A percentile compares a stretch with the other conserved stretches of the same genome.
Evolutionary conservation across 2,329 filamentous ascomycete genomes (phyloP).

Genomic region (Epichloe sylvatica): DNA sequence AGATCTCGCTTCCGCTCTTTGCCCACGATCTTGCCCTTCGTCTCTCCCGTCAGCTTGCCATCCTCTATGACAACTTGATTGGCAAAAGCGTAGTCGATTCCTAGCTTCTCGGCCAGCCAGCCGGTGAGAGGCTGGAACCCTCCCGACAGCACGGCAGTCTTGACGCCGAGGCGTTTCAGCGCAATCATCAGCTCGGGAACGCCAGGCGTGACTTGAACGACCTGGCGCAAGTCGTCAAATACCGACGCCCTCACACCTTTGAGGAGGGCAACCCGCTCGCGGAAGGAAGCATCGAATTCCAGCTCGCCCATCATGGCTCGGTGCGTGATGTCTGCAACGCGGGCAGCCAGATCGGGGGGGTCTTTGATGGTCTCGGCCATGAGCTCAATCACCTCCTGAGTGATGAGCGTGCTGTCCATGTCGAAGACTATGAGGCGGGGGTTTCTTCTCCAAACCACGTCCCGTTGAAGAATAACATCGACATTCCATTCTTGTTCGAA

Average conservation of each 20-base stretch:
- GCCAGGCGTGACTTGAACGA: slow-evolving; percentile 70
- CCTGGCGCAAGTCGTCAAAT: slow-evolving; percentile 60
- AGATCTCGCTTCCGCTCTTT: slow-evolving; percentile 61
- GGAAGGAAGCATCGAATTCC: slow-evolving; percentile 75
- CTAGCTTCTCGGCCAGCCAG: slow-evolving; percentile 70
- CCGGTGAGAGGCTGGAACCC: slow-evolving; percentile 81
- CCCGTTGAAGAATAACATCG: slow-evolving; percentile 63
- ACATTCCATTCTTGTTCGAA: slow-evolving; percentile 86
- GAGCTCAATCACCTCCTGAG: slow-evolving; percentile 94
- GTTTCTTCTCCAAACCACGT: slow-evolving; percentile 61
- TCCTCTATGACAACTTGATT: slow-evolving; percentile 64
- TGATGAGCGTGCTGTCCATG: slow-evolving; percentile 96
- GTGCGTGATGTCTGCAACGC: slow-evolving; percentile 79
- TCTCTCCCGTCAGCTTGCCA: slow-evolving; percentile 53
- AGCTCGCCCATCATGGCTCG: slow-evolving; percentile 93
- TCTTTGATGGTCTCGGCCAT: slow-evolving; percentile 66
- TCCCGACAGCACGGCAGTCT: slow-evolving; percentile 80
- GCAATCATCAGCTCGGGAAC: slow-evolving; percentile 60
- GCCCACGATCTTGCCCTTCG: slow-evolving; percentile 59
- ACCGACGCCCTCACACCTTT: slow-evolving; percentile 67
- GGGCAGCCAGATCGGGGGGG: slow-evolving; percentile 55
- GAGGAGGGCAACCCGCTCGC: slow-evolving; percentile 65
- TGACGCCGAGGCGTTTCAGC: slow-evolving; percentile 66
- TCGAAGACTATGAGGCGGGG: slow-evolving; percentile 89
- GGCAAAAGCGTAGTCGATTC: slow-evolving; percentile 76